A percentile compares a stretch with the other conserved stretches of the same genome.
Conservation (phyloP, 176 grass and related monocot species). For the Elymus sibiricus region DNA sequence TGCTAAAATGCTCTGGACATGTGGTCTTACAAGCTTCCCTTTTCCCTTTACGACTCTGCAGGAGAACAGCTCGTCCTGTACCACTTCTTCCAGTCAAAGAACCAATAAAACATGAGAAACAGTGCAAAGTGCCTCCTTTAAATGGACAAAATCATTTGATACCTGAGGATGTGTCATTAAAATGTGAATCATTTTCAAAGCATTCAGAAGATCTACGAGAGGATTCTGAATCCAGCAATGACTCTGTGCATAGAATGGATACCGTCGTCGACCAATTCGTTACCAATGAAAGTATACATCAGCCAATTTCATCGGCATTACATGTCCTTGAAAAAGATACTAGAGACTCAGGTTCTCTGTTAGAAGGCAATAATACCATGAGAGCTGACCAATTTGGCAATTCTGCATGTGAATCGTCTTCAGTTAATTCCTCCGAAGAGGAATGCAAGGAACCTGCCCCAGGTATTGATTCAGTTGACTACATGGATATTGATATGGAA, state of each 20-base stretch:
- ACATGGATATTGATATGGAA: constrained; percentile 44
- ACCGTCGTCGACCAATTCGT: constrained; percentile 11
- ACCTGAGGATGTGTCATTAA: constrained; percentile 23
- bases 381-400: constrained; percentile 18
- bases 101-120: constrained; percentile 32
- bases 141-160: constrained; percentile 29
- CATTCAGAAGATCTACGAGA: constrained; percentile 19
- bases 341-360: constrained; percentile 14
- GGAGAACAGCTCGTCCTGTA: constrained; percentile 48
- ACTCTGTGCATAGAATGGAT: constrained; percentile 25
- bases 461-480: constrained; percentile 44
- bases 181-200: constrained; percentile 17
- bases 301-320: constrained; percentile 24
- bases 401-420: constrained; percentile 25
- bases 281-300: constrained; percentile 5
- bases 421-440: constrained; percentile 29
- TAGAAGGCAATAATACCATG: constrained; percentile 16
- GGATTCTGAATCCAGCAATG: constrained; percentile 31
- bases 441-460: constrained; percentile 22
- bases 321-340: constrained; percentile 36
- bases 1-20: constrained; percentile 7
- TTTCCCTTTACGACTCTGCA: constrained; percentile 21
- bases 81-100: constrained; percentile 54
- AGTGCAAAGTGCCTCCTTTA: constrained; percentile 19
- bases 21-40: neutral